Conservation (phyloP, 1,284 basidiomycete species). For the Mrakiaceae sp. region DNA sequence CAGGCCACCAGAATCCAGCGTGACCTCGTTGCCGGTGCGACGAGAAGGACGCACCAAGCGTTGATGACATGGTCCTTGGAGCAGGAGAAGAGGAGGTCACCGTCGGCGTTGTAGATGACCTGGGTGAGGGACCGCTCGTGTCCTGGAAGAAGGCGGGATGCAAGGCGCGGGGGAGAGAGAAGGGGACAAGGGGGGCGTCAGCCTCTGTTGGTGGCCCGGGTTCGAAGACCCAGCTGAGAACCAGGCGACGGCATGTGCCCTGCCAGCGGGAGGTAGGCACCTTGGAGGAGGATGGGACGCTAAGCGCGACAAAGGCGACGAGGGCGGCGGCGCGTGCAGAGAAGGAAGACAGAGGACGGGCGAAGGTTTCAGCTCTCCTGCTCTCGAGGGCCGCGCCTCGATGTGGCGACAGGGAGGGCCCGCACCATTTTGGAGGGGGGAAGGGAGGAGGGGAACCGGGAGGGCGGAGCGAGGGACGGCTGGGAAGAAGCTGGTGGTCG, state of each 20-base stretch:
- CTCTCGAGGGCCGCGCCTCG: not conserved
- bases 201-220: not conserved
- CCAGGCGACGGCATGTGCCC: not conserved
- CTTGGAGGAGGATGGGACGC: slow-evolving; percentile 20
- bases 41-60: slow-evolving; percentile 54
- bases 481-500: too few relatives aligned
- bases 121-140: slow-evolving; percentile 98
- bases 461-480: too few relatives aligned
- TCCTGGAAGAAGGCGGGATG: slow-evolving; percentile 40
- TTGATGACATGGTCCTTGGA: slow-evolving; percentile 95
- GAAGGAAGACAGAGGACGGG: not conserved
- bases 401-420: too few relatives aligned
- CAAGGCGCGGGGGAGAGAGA: not conserved
- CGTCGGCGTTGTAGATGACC: slow-evolving; percentile 91
- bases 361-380: not conserved
- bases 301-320: not conserved
- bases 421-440: not conserved
- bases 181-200: not conserved
- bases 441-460: not conserved
- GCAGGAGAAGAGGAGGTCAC: slow-evolving; percentile 89
- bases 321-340: not conserved
- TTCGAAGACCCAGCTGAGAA: not conserved
- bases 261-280: slow-evolving; percentile 8
- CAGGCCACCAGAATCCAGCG: not conserved
- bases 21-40: not conserved